Evolutionary conservation across 345 rosid genomes (phyloP), one percentile per base, ranked within the genome.

Genomic region (Murraya paniculata): DNA sequence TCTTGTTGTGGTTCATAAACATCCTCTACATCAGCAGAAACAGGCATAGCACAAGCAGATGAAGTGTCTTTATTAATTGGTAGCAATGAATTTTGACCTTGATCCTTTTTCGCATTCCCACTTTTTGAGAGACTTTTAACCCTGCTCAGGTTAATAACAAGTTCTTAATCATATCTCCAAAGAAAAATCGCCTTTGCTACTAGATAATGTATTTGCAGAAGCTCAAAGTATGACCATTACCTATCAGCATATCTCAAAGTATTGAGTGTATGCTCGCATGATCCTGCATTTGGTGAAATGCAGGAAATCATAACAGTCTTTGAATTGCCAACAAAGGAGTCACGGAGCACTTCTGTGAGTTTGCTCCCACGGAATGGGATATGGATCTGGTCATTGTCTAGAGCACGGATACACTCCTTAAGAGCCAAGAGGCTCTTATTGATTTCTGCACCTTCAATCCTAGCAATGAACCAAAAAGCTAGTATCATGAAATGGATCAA

Each of bases 401-500:
- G 81, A 65, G 99, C 97, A 79, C 99, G 98, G 77, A 95, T 95
- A 84, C 98, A 95, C 82, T 95, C 99, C 86, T 93, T 95, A 57
- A 95, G 95, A 86, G 99, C 97, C 89, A 93, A 83, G 41, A 94
- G 97, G 76, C 98, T 94, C 94, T 94, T 93, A 71, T 94, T 94
- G 71, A 94, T 94, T 81, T 94, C 97, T 48, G 95, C 98, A 68
- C 98, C 98, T 88, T 94, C 98, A 82, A 94, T 91, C 88, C 97
- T 95, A 81, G 79, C 75, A 78, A 87, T 61, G 57, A 75, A 70
- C 33, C 36, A 53, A 74, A 67, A 4, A 5, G 59, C 19, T 69
- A 57, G 69, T 9, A 73, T 48, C 39, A 62, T 7, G 38, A 68
- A 65, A 24, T 36, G 56, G 53, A 76, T 56, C 31, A 76, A 22